phyloP scores from a whole-genome alignment of 345 rosid species.

The Syzygium aromaticum region DNA sequence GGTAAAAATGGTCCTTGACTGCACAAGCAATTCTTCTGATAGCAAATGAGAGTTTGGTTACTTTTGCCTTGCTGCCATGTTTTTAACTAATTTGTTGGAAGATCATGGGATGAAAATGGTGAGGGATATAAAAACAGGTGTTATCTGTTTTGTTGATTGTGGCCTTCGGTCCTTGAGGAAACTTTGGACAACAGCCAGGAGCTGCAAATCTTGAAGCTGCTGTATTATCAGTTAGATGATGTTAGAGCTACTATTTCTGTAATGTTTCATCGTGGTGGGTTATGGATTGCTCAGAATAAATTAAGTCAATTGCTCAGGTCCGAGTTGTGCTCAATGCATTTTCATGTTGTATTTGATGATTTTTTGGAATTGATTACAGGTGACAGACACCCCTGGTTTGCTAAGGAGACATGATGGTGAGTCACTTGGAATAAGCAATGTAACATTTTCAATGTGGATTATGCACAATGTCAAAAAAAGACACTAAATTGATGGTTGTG shows the following conservation, averaged over 20 bases:
- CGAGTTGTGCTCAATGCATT: neutral
- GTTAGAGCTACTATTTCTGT: neutral
- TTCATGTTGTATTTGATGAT: neutral
- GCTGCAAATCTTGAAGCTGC: neutral
- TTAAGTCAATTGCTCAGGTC: neutral
- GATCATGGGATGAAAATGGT: neutral
- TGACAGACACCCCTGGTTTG: conserved; percentile 95
- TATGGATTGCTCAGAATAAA: neutral
- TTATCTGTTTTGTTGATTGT: neutral
- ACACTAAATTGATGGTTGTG: neutral
- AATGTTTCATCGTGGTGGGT: neutral
- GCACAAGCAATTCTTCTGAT: neutral
- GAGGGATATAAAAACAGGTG: neutral
- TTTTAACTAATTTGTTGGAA: neutral
- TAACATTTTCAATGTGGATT: neutral
- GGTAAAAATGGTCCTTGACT: neutral
- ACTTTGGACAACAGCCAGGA: neutral
- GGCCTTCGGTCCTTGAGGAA: neutral
- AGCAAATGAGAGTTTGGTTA: neutral
- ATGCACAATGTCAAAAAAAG: neutral
- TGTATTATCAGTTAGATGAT: neutral
- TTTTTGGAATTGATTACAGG: conserved; percentile 42
- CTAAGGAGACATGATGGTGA: conserved; percentile 82
- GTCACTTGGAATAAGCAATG: neutral
- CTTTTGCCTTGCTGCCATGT: neutral